Evolutionary conservation across 495 filamentous ascomycete genomes (phyloP).

Genomic region (Penicillium dipodomyicola): DNA sequence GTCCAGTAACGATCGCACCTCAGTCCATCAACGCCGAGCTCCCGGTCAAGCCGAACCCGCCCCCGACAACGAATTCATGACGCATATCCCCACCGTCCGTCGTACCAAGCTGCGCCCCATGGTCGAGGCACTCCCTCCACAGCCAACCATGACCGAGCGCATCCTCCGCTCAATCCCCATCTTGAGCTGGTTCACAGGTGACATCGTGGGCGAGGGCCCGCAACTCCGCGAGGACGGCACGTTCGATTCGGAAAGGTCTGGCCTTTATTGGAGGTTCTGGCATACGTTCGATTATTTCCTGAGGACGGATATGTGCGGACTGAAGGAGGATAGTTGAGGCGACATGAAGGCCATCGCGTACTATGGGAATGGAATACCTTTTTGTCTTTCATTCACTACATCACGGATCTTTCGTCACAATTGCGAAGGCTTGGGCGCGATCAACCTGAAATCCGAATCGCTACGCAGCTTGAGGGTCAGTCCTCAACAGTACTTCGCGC

Average conservation of each 20-base stretch:
- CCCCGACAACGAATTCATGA: slow-evolving; percentile 50
- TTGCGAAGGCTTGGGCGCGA: neutral
- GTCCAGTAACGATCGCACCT: slow-evolving; percentile 43
- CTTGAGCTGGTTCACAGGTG: slow-evolving; percentile 67
- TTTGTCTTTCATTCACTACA: neutral
- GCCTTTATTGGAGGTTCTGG: slow-evolving; percentile 70
- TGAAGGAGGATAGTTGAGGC: slow-evolving; percentile 46
- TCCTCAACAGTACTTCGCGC: neutral
- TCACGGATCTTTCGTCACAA: neutral
- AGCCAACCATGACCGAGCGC: slow-evolving; percentile 58
- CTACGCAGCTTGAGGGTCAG: neutral
- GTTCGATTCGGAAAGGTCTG: slow-evolving; percentile 73
- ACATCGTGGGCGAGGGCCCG: slow-evolving; percentile 76
- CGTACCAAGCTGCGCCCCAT: slow-evolving; percentile 51
- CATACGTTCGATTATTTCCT: slow-evolving; percentile 46
- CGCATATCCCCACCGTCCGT: slow-evolving; percentile 50
- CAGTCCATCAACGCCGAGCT: slow-evolving; percentile 33
- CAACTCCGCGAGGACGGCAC: slow-evolving; percentile 74
- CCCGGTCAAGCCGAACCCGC: slow-evolving; percentile 28
- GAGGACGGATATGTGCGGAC: slow-evolving; percentile 51
- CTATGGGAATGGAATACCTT: neutral
- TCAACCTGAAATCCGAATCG: neutral
- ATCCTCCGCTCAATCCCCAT: slow-evolving; percentile 60
- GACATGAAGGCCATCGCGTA: neutral
- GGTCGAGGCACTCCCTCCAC: slow-evolving; percentile 61